Evolutionary conservation across 2,329 filamentous ascomycete species (phyloP), one percentile per base, ranked within the genome.

Genomic region (Cercospora sp.): DNA sequence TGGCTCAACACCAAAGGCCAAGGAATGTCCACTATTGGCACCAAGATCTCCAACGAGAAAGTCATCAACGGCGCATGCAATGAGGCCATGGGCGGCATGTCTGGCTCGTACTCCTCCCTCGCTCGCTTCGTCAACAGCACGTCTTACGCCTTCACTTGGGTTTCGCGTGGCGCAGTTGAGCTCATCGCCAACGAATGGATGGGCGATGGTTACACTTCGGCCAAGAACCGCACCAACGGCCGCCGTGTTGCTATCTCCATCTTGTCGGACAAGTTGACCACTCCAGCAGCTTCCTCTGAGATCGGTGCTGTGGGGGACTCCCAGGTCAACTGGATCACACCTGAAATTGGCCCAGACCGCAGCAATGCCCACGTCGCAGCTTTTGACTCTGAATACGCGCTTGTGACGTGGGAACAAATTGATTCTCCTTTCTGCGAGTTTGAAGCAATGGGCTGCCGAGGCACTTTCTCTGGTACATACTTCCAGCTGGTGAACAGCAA

Each of bases 11-110:
- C 86, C 24, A 82, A 85, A 65, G 84, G 82, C 2, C 85, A 86
- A 72, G 83, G 83, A 28, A 89, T 89, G 87, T 74, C 68, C 66
- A 77, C 77, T 63, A 74, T 76, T 51, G 86, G 86, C 32, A 81
- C 86, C 72, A 89, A 89, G 79, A 82, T 89, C 68, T 86, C 86
- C 66, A 89, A 89, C 77, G 87, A 89, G 76, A 85, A 87, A 71
- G 85, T 84, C 24, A 88, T 85, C 69, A 89, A 89, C 74, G 87
- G 87, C 45, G 86, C 77, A 5, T 82, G 81, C 49, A 85, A 86
- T 59, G 87, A 89, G 76, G 80, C 86, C 30, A 69, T 88, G 83
- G 87, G 87, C 49, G 87, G 87, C 63, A 89, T 87, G 85, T 81
- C 82, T n/a, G 87, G 87, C 32, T 88, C 86, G 2, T 89, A 88